These are phyloP conservation scores for Wickerhamiella slavikovae DNA, from an alignment of 805 yeast species.

Conservation along the genomic window DNA sequence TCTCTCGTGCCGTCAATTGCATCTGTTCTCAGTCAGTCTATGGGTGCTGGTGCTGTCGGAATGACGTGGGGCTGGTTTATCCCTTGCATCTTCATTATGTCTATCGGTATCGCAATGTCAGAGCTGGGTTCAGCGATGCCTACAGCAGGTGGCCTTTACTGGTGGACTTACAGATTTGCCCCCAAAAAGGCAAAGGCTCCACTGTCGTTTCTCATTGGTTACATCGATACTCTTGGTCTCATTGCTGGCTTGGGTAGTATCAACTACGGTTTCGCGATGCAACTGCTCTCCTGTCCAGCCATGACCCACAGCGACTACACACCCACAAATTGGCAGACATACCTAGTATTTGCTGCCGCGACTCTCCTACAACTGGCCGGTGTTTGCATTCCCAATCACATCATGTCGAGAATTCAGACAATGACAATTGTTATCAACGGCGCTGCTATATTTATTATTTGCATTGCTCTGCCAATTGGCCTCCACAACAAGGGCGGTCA, in stretches of 20 bases:
- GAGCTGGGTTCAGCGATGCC: conserved; percentile 48
- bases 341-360: conserved; percentile 46
- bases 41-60: conserved; percentile 39
- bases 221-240: conserved; percentile 42
- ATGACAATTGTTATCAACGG: conserved; percentile 33
- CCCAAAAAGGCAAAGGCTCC: conserved; percentile 31
- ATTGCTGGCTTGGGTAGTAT: conserved; percentile 48
- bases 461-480: conserved; percentile 46
- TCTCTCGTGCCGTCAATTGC: conserved; percentile 37
- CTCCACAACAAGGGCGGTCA: conserved; percentile 6
- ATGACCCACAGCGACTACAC: conserved; percentile 32
- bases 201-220: conserved; percentile 39
- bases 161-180: conserved; percentile 44
- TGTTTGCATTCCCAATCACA: conserved; percentile 35
- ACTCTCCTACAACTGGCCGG: conserved; percentile 29
- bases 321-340: conserved; percentile 31
- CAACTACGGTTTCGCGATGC: conserved; percentile 50
- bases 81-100: conserved; percentile 30
- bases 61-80: conserved; percentile 55
- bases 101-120: conserved; percentile 37
- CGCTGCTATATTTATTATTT: conserved; percentile 28
- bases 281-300: conserved; percentile 18
- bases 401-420: conserved; percentile 36
- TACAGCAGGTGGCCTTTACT: conserved; percentile 52
- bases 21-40: conserved; percentile 29